These are phyloP conservation scores for Trichoderma afroharzianum DNA, from an alignment of 2,329 filamentous ascomycete species.

Conservation along the genomic window DNA sequence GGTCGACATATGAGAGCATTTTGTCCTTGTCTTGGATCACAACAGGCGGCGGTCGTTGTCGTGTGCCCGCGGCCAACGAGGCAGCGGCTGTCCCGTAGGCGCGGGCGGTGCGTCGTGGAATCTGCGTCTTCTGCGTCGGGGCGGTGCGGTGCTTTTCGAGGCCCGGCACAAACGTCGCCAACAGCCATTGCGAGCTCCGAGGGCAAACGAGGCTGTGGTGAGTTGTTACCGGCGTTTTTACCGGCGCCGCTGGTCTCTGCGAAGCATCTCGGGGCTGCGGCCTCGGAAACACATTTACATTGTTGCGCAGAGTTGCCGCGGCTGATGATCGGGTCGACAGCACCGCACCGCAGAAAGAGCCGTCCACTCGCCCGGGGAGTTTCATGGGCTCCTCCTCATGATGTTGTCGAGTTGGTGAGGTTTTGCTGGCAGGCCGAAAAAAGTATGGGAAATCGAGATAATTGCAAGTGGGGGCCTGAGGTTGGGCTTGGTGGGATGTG, in stretches of 20 bases:
- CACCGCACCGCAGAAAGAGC: constrained; percentile 57
- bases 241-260: constrained; percentile 19
- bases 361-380: constrained; percentile 56
- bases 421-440: constrained; percentile 12
- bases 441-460: constrained; percentile 14
- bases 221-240: neutral
- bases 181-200: constrained; percentile 38
- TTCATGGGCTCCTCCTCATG: constrained; percentile 59
- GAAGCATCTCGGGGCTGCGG: constrained; percentile 21
- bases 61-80: constrained; percentile 20
- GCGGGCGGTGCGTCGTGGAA: constrained; percentile 11
- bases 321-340: constrained; percentile 44
- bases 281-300: constrained; percentile 24
- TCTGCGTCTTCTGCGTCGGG: neutral
- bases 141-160: constrained; percentile 22
- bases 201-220: constrained; percentile 27
- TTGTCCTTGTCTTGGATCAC: constrained; percentile 35
- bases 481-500: constrained; percentile 6
- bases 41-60: constrained; percentile 17
- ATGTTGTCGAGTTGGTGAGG: constrained; percentile 22
- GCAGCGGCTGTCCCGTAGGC: constrained; percentile 29
- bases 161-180: constrained; percentile 38
- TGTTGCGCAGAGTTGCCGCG: constrained; percentile 16
- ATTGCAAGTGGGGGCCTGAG: neutral
- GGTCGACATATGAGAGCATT: constrained; percentile 51